Evolutionary conservation across 2,329 filamentous ascomycete species (phyloP).

Genomic region (Conoideocrella luteorostrata): DNA sequence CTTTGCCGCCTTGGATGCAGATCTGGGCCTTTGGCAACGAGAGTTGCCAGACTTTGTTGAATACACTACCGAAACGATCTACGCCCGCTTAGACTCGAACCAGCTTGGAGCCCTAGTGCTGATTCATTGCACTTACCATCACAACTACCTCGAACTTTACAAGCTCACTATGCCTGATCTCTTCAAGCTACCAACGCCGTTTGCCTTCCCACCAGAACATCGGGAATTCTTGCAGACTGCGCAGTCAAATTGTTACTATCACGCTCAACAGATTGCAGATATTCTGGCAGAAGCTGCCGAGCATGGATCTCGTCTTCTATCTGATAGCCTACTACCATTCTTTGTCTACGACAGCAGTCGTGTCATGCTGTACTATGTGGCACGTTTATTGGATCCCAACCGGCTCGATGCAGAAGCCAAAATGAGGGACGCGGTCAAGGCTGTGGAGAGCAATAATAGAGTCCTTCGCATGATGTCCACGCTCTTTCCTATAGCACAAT

Average conservation of each 20-base stretch:
- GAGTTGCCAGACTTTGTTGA: constrained; percentile 37
- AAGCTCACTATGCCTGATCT: constrained; percentile 39
- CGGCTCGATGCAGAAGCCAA: constrained; percentile 27
- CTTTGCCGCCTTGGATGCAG: constrained; percentile 33
- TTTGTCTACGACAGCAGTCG: constrained; percentile 42
- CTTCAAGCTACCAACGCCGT: constrained; percentile 35
- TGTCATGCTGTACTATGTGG: constrained; percentile 42
- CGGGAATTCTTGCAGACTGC: constrained; percentile 28
- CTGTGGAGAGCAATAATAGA: constrained; percentile 33
- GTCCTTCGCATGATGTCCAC: constrained; percentile 30
- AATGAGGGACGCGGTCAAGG: constrained; percentile 30
- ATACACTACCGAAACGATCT: constrained; percentile 37
- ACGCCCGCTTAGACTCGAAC: constrained; percentile 38
- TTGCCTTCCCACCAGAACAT: constrained; percentile 33
- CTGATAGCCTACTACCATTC: constrained; percentile 38
- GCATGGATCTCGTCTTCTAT: constrained; percentile 33
- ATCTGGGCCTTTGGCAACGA: constrained; percentile 33
- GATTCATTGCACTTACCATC: constrained; percentile 40
- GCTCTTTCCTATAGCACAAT: constrained; percentile 32
- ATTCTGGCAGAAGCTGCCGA: constrained; percentile 33
- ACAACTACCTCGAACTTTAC: constrained; percentile 39
- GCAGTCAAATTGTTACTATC: constrained; percentile 31
- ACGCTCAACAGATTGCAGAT: constrained; percentile 30
- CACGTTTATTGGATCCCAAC: constrained; percentile 31
- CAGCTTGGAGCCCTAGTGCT: constrained; percentile 38